phyloP scores from a whole-genome alignment of 1,284 basidiomycete genomes.

The Boletus semigastroideus region DNA sequence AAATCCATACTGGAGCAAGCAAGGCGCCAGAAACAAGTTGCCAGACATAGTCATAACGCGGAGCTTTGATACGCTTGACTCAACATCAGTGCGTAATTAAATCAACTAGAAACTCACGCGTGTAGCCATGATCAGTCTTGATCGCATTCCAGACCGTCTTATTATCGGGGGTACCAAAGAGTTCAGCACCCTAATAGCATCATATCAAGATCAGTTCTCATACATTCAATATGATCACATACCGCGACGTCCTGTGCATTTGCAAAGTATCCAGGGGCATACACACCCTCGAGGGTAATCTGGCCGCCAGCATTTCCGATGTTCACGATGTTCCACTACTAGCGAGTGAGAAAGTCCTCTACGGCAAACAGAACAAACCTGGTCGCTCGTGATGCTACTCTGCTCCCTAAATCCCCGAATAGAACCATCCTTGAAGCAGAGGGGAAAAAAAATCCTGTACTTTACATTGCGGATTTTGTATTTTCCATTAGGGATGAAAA shows the following conservation, averaged over 20 bases:
- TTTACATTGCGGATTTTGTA: neutral
- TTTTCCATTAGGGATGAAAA: neutral
- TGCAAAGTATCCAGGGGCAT: neutral
- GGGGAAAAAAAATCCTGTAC: neutral
- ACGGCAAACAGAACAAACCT: neutral
- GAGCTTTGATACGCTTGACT: too few relatives aligned
- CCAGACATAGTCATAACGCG: too few relatives aligned
- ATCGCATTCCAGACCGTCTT: too few relatives aligned
- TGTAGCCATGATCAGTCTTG: too few relatives aligned
- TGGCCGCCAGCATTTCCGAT: neutral
- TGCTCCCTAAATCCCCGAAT: neutral
- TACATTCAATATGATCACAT: neutral
- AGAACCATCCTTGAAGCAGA: neutral
- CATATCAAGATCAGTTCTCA: neutral
- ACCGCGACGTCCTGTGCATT: neutral
- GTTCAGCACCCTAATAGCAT: too few relatives aligned
- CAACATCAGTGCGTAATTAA: too few relatives aligned
- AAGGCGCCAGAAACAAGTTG: too few relatives aligned
- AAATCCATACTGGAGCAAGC: too few relatives aligned
- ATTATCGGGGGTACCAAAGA: too few relatives aligned
- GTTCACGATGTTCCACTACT: neutral
- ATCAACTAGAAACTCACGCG: too few relatives aligned
- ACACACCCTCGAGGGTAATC: neutral
- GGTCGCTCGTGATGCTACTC: neutral
- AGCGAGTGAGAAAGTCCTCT: neutral